phyloP scores from a whole-genome alignment of 2,329 filamentous ascomycete species.

The Colletotrichum destructivum region DNA sequence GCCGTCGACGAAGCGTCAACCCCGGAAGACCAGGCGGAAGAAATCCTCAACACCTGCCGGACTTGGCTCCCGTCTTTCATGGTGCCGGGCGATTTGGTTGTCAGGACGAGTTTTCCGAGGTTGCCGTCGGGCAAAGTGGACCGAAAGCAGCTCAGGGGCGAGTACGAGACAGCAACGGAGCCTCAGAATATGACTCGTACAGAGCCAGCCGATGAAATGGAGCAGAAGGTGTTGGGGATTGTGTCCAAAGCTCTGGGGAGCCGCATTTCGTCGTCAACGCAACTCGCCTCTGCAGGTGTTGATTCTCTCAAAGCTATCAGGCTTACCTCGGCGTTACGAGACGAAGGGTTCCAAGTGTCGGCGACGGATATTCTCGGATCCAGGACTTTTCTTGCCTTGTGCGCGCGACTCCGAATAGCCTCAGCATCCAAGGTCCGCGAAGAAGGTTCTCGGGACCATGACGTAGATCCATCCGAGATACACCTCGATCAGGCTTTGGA shows the following conservation, averaged over 20 bases:
- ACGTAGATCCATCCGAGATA: slow-evolving; percentile 11
- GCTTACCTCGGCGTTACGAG: slow-evolving; percentile 75
- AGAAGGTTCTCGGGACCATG: no score
- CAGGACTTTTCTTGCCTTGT: slow-evolving; percentile 51
- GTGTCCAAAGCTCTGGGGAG: slow-evolving; percentile 59
- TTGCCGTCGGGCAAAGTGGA: slow-evolving; percentile 90
- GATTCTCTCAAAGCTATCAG: slow-evolving; percentile 71
- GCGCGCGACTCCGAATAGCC: slow-evolving; percentile 8
- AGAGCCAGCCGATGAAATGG: slow-evolving; percentile 31
- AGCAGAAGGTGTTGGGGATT: slow-evolving; percentile 55
- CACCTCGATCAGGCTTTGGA: not conserved
- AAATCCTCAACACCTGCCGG: slow-evolving; percentile 73
- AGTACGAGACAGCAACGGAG: slow-evolving; percentile 39
- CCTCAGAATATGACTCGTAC: slow-evolving; percentile 10
- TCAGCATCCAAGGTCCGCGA: slow-evolving; percentile 8
- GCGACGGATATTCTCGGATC: slow-evolving; percentile 75
- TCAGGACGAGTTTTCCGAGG: slow-evolving; percentile 77
- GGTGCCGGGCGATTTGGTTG: slow-evolving; percentile 81
- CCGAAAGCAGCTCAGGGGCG: slow-evolving; percentile 68
- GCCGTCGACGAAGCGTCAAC: slow-evolving; percentile 61
- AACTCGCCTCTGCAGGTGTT: slow-evolving; percentile 70
- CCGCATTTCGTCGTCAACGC: slow-evolving; percentile 54
- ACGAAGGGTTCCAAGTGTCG: slow-evolving; percentile 67
- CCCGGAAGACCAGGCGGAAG: slow-evolving; percentile 40
- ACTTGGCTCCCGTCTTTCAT: slow-evolving; percentile 87